Conservation (phyloP, 2,329 filamentous ascomycete genomes). For the Lecanicillium sp. region DNA sequence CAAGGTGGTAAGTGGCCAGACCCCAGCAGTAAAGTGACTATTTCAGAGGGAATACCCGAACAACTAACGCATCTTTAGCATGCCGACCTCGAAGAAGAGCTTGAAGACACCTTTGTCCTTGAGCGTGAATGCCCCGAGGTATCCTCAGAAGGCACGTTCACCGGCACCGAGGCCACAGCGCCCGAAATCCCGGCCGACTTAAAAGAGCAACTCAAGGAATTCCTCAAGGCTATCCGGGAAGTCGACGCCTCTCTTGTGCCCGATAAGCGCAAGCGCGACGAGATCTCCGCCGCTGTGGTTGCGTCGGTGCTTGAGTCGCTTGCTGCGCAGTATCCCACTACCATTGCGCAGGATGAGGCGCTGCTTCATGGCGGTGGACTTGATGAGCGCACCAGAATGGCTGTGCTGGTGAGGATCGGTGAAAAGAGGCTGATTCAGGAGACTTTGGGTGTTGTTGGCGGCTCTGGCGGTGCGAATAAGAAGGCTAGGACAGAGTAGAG, state of each 20-base stretch:
- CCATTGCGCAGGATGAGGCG: conserved; percentile 29
- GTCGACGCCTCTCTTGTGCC: conserved; percentile 30
- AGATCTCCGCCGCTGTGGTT: conserved; percentile 33
- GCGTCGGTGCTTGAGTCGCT: conserved; percentile 27
- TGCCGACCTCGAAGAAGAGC: conserved; percentile 47
- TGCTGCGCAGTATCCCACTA: conserved; percentile 33
- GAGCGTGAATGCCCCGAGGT: conserved; percentile 46
- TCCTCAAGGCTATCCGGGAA: conserved; percentile 42
- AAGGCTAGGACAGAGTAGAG: conserved; percentile 15
- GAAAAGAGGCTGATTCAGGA: conserved; percentile 61
- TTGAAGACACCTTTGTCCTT: conserved; percentile 69
- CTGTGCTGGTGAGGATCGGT: conserved; percentile 57
- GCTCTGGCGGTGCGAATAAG: conserved; percentile 18
- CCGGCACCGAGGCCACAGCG: conserved; percentile 27
- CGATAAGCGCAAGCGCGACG: conserved; percentile 42
- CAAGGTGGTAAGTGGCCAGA: conserved; percentile 29
- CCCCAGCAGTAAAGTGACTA: not conserved
- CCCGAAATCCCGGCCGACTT: conserved; percentile 40
- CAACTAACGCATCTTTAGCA: conserved; percentile 23
- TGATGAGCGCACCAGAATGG: conserved; percentile 44
- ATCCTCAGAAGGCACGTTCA: conserved; percentile 37
- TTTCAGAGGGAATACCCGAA: no score
- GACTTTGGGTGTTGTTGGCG: conserved; percentile 31
- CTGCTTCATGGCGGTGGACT: conserved; percentile 22
- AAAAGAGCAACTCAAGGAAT: conserved; percentile 39